Base-by-base conservation (phyloP, 2,329 filamentous ascomycete genomes). In the Leptoxyphium fumago region DNA sequence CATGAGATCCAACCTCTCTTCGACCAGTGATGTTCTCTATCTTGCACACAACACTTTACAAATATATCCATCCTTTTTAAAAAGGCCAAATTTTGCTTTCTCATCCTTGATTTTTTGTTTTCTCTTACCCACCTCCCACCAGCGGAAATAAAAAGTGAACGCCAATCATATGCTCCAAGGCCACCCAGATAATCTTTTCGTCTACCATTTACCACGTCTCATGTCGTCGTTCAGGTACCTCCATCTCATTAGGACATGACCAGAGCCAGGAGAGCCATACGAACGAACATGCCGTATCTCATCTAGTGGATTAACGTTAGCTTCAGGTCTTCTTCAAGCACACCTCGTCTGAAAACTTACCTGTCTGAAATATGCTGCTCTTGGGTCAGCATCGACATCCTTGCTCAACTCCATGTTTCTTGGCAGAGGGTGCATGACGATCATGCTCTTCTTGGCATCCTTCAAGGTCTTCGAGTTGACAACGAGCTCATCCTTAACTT, bases 321-420 rank as follows among this genome's bases (percentile, higher is more conserved):
- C 52, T 52, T 45, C 28, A 30, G 29, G 38, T n/a, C 21, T 43
- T 21, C 36, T 57, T 10, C 10, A 38, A 8, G n/a, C 10, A 11
- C 5, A 40, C 8, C 15, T 10, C 10, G 26, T n/a, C n/a, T n/a
- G 15, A 32, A 43, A 48, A 75, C 84, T 78, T 69, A 94, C 89
- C 83, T 98, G 91, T 83, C 91, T 80, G 69, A 98, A 98, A 71
- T 98, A 98, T 45, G 91, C 89, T 46, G 91, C 91, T 55, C 91
- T 73, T 62, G 93, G 86, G 69, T 98, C 91, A 68, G 93, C 94
- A 66, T 98, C 91, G 41, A 98, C 87, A 70, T 98, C 91, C 67
- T 93, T 86, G 29, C 80, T 79, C 61, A 98, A 81, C 74, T 98
- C 91, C 52, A 82, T 79, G 60, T 96, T 96, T 58, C 91, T 77